Evolutionary conservation across 768 basidiomycete species (phyloP), one percentile per base, ranked within the genome.

Genomic region (Kwoniella sp.): DNA sequence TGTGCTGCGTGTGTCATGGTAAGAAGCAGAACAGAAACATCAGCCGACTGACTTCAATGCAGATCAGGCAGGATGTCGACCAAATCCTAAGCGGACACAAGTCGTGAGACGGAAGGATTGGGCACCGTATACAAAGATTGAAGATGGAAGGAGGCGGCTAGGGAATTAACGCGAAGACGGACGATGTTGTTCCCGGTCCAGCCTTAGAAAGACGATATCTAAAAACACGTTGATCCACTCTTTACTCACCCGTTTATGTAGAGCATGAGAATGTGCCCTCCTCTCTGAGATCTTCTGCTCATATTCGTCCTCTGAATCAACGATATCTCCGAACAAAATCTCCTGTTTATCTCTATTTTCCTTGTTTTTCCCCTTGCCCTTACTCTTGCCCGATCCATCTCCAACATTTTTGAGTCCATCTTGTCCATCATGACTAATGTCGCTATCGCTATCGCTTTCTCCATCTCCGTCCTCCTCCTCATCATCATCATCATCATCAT

Each of bases 1-100:
- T 83, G 71, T 88, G 84, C 68, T 86, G 84, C 33, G 24, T 37
- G 33, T 33, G 33, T 33, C 33, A 13, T 33, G n/a, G 8, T 25
- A 26, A 33, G 53, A 9, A 15, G 29, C 21, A 30, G 53, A 33
- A 54, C 53, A 54, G n/a, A n/a, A n/a, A n/a, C n/a, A n/a, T n/a
- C 29, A 26, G 53, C 21, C 21, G 21, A 52, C 12, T n/a, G n/a
- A n/a, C n/a, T n/a, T n/a, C n/a, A n/a, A 52, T 21, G 13, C 33
- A 33, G 33, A 33, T 33, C 33, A 33, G n/a, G n/a, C n/a, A n/a
- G n/a, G n/a, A n/a, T n/a, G n/a, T n/a, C n/a, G n/a, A n/a, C n/a
- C n/a, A n/a, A n/a, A n/a, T n/a, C n/a, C n/a, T n/a, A n/a, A n/a
- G n/a, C n/a, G n/a, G n/a, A n/a, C n/a, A n/a, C n/a, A n/a, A n/a